Base-by-base conservation (phyloP, 345 rosid species). In the Linum trigynum region DNA sequence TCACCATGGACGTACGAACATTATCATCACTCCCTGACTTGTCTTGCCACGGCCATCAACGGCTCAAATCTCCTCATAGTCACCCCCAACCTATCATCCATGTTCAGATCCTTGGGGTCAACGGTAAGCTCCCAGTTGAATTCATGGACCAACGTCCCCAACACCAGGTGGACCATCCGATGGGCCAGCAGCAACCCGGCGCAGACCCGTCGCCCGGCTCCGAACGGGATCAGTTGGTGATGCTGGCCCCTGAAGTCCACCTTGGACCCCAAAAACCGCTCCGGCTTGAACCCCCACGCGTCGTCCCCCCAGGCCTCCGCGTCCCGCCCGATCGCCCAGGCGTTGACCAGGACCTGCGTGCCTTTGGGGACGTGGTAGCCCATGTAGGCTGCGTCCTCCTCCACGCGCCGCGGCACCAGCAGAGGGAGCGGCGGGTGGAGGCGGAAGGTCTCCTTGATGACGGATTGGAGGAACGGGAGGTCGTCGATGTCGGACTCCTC, bases 281-380 rank as follows among this genome's bases (percentile, higher is more conserved):
- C 83, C 4, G 82, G 83, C 17, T 61, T 59, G 43, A 73, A 82
- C 36, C 36, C 40, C 60, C 17, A 37, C 1, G 86, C 80, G 15
- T 77, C 79, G 0, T 65, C 75, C 87, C 90, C 75, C 89, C 92
- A 86, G 0, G 60, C 75, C 1, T 72, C 76, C 0, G 85, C 80
- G 72, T 86, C 90, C 61, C 87, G 68, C 17, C 84, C 90, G 2
- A 84, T 84, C 0, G 96, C 87, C 91, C 91, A 88, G 4, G 69
- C 75, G 15, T 88, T 84, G 6, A 83, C 78, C 0, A 84, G 15
- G 9, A 86, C 77, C 43, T 78, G 85, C 10, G 92, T 77, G 38
- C 80, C 69, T 15, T 76, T 35, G 37, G 86, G 89, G 16, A 85
- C 65, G 32, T 78, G 60, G 57, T 82, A 86, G 4, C 87, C 92